Evolutionary conservation across 2,329 filamentous ascomycete species (phyloP), one percentile per base, ranked within the genome.

Genomic region (Ceratocystis albifundus): DNA sequence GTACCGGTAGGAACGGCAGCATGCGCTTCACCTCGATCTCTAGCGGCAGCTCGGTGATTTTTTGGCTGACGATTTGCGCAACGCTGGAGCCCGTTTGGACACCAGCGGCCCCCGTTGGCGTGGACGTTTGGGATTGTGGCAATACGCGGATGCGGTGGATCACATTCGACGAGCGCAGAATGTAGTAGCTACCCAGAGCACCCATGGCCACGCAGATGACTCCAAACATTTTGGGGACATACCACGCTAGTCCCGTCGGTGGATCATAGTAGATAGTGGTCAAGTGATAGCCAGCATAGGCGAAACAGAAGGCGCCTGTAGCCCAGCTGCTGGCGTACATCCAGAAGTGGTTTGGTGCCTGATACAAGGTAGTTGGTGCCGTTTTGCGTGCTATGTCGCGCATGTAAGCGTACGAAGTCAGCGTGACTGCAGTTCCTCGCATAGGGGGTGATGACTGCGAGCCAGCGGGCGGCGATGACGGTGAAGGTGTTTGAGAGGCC

Each of bases 271-370:
- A 79, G 53, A 80, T 77, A 65, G 75, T 73, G 71, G 78, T 80
- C 69, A 79, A 80, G 72, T 82, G 81, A 70, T 79, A 77, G 61
- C 76, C 74, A 1, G 80, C 78, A 71, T 80, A 84, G 46, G 73
- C 70, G 66, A 83, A 77, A 73, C 80, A 83, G 71, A 82, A 81
- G 25, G 78, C 68, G 1, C 81, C 81, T 30, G 82, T 80, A 15
- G 76, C 73, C 74, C 86, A 85, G 72, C 83, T 83, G 59, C 82
- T 81, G 70, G 82, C 72, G 69, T 87, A 80, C 73, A 85, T 87
- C 74, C 80, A 79, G 66, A 81, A 81, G 71, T 88, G 85, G 0
- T 84, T 84, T 15, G 84, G 84, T 1, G 82, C 81, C 71, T 86
- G 79, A 76, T 88, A 90, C 55, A 90, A 77, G 2, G 82, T 74